phyloP scores from a whole-genome alignment of 768 basidiomycete genomes.

The Pleurotus salmoneostramineus region DNA sequence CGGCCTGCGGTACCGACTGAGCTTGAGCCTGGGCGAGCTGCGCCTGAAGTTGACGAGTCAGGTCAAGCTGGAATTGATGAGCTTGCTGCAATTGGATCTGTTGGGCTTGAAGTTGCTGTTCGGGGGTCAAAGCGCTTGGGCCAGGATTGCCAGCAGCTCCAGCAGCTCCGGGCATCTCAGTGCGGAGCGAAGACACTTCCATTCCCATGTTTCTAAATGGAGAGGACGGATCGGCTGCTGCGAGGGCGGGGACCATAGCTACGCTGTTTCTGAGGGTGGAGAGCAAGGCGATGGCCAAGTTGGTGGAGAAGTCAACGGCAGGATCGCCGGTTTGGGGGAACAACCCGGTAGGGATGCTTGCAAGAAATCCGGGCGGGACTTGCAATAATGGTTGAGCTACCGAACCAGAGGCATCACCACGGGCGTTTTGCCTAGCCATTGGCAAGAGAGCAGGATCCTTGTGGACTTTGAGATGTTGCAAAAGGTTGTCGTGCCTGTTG shows the following conservation, averaged over 20 bases:
- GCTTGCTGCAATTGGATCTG: background rate
- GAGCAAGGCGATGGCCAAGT: slow-evolving; percentile 2
- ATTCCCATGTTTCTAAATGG: slow-evolving; percentile 2
- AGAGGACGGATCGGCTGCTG: background rate
- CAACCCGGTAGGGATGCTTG: background rate
- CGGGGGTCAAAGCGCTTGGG: background rate
- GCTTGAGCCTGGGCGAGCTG: background rate
- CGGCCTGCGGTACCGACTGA: background rate
- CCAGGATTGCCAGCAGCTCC: background rate
- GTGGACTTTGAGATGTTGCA: slow-evolving; percentile 77
- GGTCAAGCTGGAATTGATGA: slow-evolving; percentile 1
- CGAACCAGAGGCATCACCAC: background rate
- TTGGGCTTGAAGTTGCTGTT: background rate
- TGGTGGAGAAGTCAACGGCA: slow-evolving; percentile 8
- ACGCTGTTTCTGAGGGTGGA: slow-evolving; percentile 7
- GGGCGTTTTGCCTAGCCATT: slow-evolving; percentile 1
- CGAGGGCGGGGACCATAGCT: slow-evolving; percentile 2
- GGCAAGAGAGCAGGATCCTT: slow-evolving; percentile 24
- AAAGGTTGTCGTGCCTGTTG: slow-evolving; percentile 76
- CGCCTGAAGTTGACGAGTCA: background rate
- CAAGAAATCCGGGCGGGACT: background rate
- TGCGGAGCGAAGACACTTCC: slow-evolving; percentile 14
- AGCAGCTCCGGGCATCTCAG: slow-evolving; percentile 10
- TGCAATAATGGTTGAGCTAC: background rate
- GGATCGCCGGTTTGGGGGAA: slow-evolving; percentile 8